Conservation (phyloP, 1,284 basidiomycete species). For the Austroboletus niveus region DNA sequence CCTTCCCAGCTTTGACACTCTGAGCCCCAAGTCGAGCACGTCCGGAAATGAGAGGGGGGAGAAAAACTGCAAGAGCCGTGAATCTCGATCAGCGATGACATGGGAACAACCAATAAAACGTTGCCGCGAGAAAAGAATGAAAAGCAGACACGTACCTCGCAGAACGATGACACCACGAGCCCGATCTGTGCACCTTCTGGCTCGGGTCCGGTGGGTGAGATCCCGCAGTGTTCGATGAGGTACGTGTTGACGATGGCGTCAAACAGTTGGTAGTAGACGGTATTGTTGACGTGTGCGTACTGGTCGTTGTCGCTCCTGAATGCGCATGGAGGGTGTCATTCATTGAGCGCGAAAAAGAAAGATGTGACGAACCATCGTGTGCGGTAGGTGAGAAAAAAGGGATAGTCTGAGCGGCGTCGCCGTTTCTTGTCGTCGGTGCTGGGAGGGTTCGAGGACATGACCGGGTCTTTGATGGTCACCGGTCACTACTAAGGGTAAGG, state of each 20-base stretch:
- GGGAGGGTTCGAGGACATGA: neutral
- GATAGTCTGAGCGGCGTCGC: constrained; percentile 52
- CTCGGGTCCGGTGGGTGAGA: constrained; percentile 45
- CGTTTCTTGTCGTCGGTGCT: constrained; percentile 22
- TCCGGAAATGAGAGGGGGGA: constrained; percentile 67
- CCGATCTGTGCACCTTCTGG: constrained; percentile 48
- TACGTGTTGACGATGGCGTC: constrained; percentile 76
- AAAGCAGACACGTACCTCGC: constrained; percentile 43
- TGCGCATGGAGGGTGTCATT: constrained; percentile 25
- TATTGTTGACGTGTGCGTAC: constrained; percentile 76
- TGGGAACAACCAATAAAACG: neutral
- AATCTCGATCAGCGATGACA: neutral
- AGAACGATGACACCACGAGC: constrained; percentile 70
- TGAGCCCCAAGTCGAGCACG: constrained; percentile 62
- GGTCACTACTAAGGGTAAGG: neutral
- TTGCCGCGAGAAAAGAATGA: neutral
- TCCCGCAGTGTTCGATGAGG: constrained; percentile 57
- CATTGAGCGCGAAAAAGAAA: neutral
- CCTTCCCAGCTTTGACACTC: constrained; percentile 60
- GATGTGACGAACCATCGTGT: constrained; percentile 61
- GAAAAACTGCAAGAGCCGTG: constrained; percentile 50
- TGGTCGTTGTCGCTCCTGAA: constrained; percentile 76
- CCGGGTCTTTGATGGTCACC: no score
- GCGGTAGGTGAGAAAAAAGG: constrained; percentile 57
- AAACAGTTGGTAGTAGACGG: constrained; percentile 76